Percentiles rank a stretch among this genome's conserved stretches.
These are phyloP conservation scores for Tetrahymena borealis DNA, from an alignment of 73 alveolate genomes.

Conservation along the genomic window DNA sequence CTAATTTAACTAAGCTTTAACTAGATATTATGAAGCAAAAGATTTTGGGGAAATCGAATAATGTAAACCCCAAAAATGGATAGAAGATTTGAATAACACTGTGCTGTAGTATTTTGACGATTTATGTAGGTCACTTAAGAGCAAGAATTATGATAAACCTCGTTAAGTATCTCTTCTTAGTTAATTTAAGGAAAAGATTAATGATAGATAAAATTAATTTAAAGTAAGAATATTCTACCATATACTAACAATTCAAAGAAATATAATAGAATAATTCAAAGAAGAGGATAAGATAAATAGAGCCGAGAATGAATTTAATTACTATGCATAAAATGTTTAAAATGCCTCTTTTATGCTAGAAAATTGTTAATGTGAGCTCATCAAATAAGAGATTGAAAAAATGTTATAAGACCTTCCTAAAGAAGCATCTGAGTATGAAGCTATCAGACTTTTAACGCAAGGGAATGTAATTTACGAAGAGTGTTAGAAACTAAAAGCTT, in stretches of 20 bases:
- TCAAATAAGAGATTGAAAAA: neutral
- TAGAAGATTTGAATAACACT: neutral
- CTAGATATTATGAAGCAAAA: neutral
- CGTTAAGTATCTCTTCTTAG: neutral
- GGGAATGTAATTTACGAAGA: neutral
- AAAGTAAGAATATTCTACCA: neutral
- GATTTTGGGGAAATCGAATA: neutral
- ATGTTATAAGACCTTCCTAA: neutral
- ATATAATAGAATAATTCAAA: neutral
- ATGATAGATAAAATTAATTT: neutral
- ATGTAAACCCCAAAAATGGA: neutral
- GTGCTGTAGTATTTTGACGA: neutral
- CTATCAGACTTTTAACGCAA: neutral
- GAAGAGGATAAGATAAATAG: neutral
- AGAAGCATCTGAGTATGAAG: neutral
- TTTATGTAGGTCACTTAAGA: neutral
- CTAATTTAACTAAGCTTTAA: neutral
- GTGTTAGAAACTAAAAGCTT: neutral
- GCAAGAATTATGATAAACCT: neutral
- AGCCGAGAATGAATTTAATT: neutral
- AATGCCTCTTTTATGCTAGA: neutral
- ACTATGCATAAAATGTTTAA: neutral
- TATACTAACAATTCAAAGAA: neutral
- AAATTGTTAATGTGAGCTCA: neutral
- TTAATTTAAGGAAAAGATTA: neutral